Percentiles rank a stretch among this genome's conserved stretches.
These are phyloP conservation scores for Xylaria hypoxylon DNA, from an alignment of 2,329 filamentous ascomycete species.

Conservation along the genomic window DNA sequence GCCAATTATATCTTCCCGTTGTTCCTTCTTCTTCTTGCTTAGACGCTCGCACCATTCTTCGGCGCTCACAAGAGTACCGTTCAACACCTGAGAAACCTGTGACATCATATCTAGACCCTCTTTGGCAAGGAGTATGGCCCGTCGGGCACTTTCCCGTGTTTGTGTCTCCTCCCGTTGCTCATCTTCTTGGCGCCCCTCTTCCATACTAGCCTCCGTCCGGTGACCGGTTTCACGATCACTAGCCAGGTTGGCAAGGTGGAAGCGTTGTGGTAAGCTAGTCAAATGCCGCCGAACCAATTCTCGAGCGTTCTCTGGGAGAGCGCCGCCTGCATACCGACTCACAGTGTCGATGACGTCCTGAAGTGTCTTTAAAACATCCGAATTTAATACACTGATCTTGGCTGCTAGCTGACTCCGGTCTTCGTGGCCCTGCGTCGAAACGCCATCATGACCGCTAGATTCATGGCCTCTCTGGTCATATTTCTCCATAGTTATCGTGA, in stretches of 20 bases:
- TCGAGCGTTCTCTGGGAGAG: conserved; percentile 88
- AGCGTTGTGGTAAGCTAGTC: conserved; percentile 84
- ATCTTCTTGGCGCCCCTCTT: conserved; percentile 54
- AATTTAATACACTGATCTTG: conserved; percentile 74
- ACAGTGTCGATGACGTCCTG: conserved; percentile 86
- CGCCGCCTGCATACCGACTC: conserved; percentile 90
- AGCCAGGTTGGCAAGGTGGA: conserved; percentile 75
- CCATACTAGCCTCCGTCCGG: conserved; percentile 46
- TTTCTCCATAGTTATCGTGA: conserved; percentile 82
- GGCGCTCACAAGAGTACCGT: conserved; percentile 89
- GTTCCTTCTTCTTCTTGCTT: conserved; percentile 61
- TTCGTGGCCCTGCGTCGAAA: conserved; percentile 48
- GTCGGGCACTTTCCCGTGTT: conserved; percentile 71
- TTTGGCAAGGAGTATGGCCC: conserved; percentile 85
- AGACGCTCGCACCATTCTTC: conserved; percentile 90
- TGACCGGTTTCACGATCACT: conserved; percentile 47
- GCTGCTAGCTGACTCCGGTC: conserved; percentile 65
- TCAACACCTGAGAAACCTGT: conserved; percentile 87
- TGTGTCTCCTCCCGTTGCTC: conserved; percentile 58
- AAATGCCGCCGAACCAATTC: conserved; percentile 86
- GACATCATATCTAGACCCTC: conserved; percentile 95
- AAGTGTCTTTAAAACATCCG: conserved; percentile 80
- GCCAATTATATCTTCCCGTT: conserved; percentile 46
- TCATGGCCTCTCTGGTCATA: conserved; percentile 70
- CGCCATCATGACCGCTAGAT: conserved; percentile 38